phyloP scores from a whole-genome alignment of 2,329 filamentous ascomycete genomes.

The Kalmusia sp. region DNA sequence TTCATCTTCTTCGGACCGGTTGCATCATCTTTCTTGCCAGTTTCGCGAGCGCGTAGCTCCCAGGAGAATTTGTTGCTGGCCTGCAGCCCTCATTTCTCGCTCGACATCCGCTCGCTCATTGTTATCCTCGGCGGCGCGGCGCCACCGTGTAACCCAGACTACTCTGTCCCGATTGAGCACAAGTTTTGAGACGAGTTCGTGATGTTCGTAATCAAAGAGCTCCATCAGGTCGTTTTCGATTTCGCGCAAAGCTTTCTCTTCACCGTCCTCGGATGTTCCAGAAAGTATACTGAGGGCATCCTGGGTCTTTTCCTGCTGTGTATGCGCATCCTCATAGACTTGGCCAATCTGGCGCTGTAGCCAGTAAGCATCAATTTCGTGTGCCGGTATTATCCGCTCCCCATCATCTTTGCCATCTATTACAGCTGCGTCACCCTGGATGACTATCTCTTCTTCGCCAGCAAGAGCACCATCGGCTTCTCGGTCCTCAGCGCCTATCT shows the following conservation, averaged over 20 bases:
- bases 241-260: constrained; percentile 86
- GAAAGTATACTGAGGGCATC: constrained; percentile 83
- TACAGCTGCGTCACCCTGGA: constrained; percentile 69
- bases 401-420: constrained; percentile 50
- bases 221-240: constrained; percentile 99
- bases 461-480: constrained; percentile 57
- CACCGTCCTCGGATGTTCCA: constrained; percentile 75
- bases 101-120: constrained; percentile 77
- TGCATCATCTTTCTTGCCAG: constrained; percentile 62
- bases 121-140: constrained; percentile 79
- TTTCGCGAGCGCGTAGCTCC: constrained; percentile 80
- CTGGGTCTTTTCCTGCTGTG: constrained; percentile 90
- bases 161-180: constrained; percentile 93
- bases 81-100: constrained; percentile 89
- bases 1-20: constrained; percentile 81
- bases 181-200: constrained; percentile 88
- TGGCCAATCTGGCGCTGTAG: constrained; percentile 89
- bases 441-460: constrained; percentile 78
- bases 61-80: constrained; percentile 83
- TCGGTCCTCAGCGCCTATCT: constrained; percentile 59
- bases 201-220: constrained; percentile 95
- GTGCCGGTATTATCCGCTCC: constrained; percentile 72
- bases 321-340: constrained; percentile 89
- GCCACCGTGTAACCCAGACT: constrained; percentile 91
- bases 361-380: constrained; percentile 98